Percentiles rank a stretch among this genome's conserved stretches.
These are phyloP conservation scores for Otatea glauca DNA, from an alignment of 176 grass and related monocot genomes.

Conservation along the genomic window DNA sequence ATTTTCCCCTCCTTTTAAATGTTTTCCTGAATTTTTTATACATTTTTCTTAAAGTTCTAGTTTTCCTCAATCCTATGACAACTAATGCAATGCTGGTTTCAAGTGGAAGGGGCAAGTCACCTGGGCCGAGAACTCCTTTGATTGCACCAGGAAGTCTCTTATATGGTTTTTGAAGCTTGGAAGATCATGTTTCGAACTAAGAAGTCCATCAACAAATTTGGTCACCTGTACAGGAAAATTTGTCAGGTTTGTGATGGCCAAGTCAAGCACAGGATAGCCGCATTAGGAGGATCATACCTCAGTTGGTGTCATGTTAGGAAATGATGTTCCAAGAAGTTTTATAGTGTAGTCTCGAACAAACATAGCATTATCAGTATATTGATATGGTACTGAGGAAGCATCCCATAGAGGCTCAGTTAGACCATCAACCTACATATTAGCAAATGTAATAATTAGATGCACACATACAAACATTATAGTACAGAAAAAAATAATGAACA, in stretches of 20 bases:
- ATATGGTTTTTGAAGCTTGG: slow-evolving; percentile 95
- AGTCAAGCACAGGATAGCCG: neutral
- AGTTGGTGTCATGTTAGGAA: slow-evolving; percentile 87
- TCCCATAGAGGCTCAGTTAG: slow-evolving; percentile 96
- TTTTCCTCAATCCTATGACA: slow-evolving; percentile 7
- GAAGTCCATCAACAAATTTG: slow-evolving; percentile 87
- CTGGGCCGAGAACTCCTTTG: slow-evolving; percentile 98
- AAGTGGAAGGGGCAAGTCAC: slow-evolving; percentile 35
- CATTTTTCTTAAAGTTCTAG: neutral
- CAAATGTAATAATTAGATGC: slow-evolving; percentile 29
- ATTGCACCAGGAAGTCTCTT: slow-evolving; percentile 95
- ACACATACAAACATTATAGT: neutral
- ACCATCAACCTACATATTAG: slow-evolving; percentile 77
- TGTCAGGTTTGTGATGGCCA: slow-evolving; percentile 8
- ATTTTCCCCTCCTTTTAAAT: neutral
- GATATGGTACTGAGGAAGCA: slow-evolving; percentile 63
- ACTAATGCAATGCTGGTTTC: neutral
- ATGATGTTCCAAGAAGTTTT: slow-evolving; percentile 91
- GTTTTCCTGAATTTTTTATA: neutral
- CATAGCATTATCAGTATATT: slow-evolving; percentile 85
- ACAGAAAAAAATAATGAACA: slow-evolving; percentile 7
- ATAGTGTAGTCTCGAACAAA: slow-evolving; percentile 98
- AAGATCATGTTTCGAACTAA: slow-evolving; percentile 86
- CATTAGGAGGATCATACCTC: slow-evolving; percentile 58
- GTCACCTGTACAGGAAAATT: slow-evolving; percentile 63